Conservation (phyloP, 495 filamentous ascomycete genomes). For the Hyaloscypha finlandica region DNA sequence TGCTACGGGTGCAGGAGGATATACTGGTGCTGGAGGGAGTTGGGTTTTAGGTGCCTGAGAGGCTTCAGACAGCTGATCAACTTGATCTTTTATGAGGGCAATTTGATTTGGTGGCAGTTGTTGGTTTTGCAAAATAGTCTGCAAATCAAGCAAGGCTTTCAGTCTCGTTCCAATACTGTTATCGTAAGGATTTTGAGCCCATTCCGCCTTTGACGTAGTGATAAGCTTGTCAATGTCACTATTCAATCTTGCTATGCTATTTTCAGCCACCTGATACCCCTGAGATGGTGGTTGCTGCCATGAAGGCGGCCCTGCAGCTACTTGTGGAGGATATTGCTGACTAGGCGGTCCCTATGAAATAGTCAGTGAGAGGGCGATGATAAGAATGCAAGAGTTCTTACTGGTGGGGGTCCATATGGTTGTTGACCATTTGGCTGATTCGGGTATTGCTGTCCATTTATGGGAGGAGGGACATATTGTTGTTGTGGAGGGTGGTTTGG, state of each 20-base stretch:
- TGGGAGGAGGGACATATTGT: constrained; percentile 15
- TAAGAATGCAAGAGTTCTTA: constrained; percentile 7
- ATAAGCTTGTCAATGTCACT: constrained; percentile 80
- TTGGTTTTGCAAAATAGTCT: constrained; percentile 75
- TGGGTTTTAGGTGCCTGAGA: constrained; percentile 25
- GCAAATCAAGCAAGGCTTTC: constrained; percentile 84
- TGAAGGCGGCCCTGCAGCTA: constrained; percentile 11
- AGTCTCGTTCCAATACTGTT: constrained; percentile 71
- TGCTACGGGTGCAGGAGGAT: constrained; percentile 25
- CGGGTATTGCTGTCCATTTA: constrained; percentile 28
- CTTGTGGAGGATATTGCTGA: constrained; percentile 26
- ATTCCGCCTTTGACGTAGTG: constrained; percentile 64
- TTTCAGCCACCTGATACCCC: constrained; percentile 22
- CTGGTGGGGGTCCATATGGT: constrained; percentile 26
- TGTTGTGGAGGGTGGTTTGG: constrained; percentile 37
- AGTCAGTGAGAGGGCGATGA: constrained; percentile 3
- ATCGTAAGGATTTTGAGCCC: constrained; percentile 73
- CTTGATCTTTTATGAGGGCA: constrained; percentile 74
- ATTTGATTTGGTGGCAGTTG: constrained; percentile 80
- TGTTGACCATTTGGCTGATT: constrained; percentile 13
- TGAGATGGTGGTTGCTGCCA: constrained; percentile 28
- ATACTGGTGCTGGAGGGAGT: constrained; percentile 29
- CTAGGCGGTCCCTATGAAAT: constrained; percentile 16
- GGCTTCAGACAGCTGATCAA: constrained; percentile 61
- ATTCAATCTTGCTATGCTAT: constrained; percentile 72